Evolutionary conservation across 441 rosid species (phyloP), one percentile per base, ranked within the genome.

Genomic region (Daphne laureola): DNA sequence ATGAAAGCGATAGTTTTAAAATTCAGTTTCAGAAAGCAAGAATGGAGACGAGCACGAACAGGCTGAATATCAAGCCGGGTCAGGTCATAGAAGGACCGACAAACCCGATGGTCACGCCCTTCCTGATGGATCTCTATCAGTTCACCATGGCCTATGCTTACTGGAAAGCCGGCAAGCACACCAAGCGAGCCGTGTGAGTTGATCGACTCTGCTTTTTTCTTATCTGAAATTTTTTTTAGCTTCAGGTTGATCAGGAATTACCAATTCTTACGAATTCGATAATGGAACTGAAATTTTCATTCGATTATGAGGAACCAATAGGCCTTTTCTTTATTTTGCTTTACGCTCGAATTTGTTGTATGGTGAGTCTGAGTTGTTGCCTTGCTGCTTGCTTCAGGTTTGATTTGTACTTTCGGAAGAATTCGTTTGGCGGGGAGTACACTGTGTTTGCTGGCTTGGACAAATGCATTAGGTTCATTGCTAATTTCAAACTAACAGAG

Each of bases 71-170:
- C 15, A 69, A 50, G 14, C 55, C 61, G 64, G 76, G 75, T 68
- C 64, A 65, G 75, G 65, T 36, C 27, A 31, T 81, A 2, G 64
- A 54, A 14, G 76, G 74, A 9, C 93, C 97, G 18, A 82, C 95
- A 5, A 86, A 90, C 66, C 88, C 93, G 17, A 86, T 90, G 85
- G 93, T 80, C 2, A 86, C 97, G 8, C 93, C 97, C 12, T 82
- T 90, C 12, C 71, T 86, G 46, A 86, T 85, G 54, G 97, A 90
- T 80, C 96, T 83, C 26, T 90, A 90, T 66, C 98, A 90, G 82
- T 90, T 87, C 73, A 78, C 96, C 54, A 87, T 90, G 95, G 86
- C 96, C 43, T 90, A 85, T 47, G 94, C 98, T 70, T 87, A 85
- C 63, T 87, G 98, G 98, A 90, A 85, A 73, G 98, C 90, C 57